Evolutionary conservation across 148 eudicot genomes (phyloP).

Genomic region (Camellia lanceoleosa): DNA sequence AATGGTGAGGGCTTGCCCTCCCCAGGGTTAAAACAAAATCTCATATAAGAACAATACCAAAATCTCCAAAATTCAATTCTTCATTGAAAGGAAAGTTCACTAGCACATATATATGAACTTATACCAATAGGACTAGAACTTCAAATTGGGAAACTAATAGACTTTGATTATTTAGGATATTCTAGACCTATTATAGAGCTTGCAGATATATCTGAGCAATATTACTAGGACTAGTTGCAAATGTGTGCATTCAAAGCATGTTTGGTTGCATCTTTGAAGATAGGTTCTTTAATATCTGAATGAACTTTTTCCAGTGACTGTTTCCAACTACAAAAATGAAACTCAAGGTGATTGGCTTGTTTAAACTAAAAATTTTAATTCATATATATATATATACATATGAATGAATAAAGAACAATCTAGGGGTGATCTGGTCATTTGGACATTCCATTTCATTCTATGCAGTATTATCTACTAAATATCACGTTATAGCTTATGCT

Average conservation of each 20-base stretch:
- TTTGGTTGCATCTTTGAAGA: neutral
- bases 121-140: neutral
- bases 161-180: neutral
- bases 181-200: neutral
- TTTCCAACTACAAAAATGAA: neutral
- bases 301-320: neutral
- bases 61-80: neutral
- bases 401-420: too few relatives aligned
- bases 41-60: neutral
- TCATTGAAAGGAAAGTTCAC: neutral
- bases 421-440: too few relatives aligned
- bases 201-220: neutral
- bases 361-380: neutral
- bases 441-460: too few relatives aligned
- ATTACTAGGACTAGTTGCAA: neutral
- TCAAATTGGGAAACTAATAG: neutral
- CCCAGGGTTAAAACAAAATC: neutral
- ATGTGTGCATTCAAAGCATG: neutral
- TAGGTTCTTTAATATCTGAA: too few relatives aligned
- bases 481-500: too few relatives aligned
- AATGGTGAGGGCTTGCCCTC: neutral
- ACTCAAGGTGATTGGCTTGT: neutral
- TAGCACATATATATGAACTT: neutral
- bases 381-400: too few relatives aligned
- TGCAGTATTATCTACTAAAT: too few relatives aligned